Evolutionary conservation across 2,329 filamentous ascomycete genomes (phyloP), one percentile per base, ranked within the genome.

Genomic region (Stachybotrys elegans): DNA sequence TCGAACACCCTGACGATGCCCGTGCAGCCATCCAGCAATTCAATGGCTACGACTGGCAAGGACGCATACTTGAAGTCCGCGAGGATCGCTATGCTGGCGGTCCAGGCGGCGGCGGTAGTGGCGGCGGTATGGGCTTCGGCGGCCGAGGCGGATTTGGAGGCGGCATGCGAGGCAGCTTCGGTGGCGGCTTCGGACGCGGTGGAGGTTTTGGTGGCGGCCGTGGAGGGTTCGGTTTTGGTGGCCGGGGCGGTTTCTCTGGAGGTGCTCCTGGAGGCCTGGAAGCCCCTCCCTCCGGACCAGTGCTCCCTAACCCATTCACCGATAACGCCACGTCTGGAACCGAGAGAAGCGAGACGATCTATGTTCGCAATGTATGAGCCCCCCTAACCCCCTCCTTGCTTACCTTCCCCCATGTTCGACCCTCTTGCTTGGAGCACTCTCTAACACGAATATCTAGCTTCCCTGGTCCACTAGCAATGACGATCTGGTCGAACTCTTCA

Each of bases 401-500:
- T 14, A 31, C 31, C 1, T 25, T 19, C 27, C 20, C n/a, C 25
- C 50, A 34, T 57, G n/a, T n/a, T n/a, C n/a, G n/a, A n/a, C n/a
- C n/a, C n/a, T n/a, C n/a, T n/a, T n/a, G n/a, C n/a, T n/a, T n/a
- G n/a, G n/a, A n/a, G n/a, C n/a, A n/a, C n/a, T n/a, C n/a, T n/a
- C n/a, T n/a, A n/a, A n/a, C n/a, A n/a, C n/a, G n/a, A n/a, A n/a
- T n/a, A n/a, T n/a, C n/a, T n/a, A 95, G 91, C 81, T 98, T 51
- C 93, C 93, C 12, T 98, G 93, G 93, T 97, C 93, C 22, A 98
- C 93, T 14, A 96, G 91, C 73, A 97, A 98, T 61, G 93, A 98
- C 51, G 93, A 98, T 66, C 75, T 98, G 21, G 82, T 97, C 45
- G 93, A 98, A 64, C 78, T 98, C 17, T 98, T 98, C 73, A 91